Conservation (phyloP, 2,329 filamentous ascomycete species). For the Chaetothyriales sp. region DNA sequence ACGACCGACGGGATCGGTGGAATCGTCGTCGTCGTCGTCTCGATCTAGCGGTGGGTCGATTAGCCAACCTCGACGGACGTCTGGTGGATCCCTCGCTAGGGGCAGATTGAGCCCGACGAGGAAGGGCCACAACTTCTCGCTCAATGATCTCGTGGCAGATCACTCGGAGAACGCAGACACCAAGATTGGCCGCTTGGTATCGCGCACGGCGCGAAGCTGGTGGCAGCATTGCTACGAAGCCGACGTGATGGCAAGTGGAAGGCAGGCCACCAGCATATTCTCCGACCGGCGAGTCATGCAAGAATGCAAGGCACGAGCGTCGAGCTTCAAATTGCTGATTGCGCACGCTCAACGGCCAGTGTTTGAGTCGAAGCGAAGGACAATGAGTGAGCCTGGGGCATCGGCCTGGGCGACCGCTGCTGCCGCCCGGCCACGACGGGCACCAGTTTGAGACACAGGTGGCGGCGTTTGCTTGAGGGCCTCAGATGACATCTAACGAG, state of each 20-base stretch:
- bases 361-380: conserved; percentile 22
- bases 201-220: conserved; percentile 90
- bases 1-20: conserved; percentile 28
- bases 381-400: conserved; percentile 25
- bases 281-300: conserved; percentile 57
- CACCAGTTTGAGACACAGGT: neutral
- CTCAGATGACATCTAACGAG: too few relatives aligned
- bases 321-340: conserved; percentile 79
- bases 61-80: conserved; percentile 20
- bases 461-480: too few relatives aligned
- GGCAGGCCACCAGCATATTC: conserved; percentile 58
- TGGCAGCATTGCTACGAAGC: conserved; percentile 85
- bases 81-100: conserved; percentile 10
- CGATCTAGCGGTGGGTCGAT: conserved; percentile 21
- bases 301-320: conserved; percentile 77
- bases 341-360: conserved; percentile 75
- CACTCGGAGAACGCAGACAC: conserved; percentile 60
- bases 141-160: conserved; percentile 62
- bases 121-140: conserved; percentile 26
- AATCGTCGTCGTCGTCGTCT: conserved; percentile 23
- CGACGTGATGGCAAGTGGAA: conserved; percentile 37
- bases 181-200: conserved; percentile 82
- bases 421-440: conserved; percentile 1
- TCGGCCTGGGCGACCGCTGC: conserved; percentile 13
- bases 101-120: neutral